Evolutionary conservation across 352 stramenopile genomes (phyloP).

Genomic region (Phytophthora aleatoria): DNA sequence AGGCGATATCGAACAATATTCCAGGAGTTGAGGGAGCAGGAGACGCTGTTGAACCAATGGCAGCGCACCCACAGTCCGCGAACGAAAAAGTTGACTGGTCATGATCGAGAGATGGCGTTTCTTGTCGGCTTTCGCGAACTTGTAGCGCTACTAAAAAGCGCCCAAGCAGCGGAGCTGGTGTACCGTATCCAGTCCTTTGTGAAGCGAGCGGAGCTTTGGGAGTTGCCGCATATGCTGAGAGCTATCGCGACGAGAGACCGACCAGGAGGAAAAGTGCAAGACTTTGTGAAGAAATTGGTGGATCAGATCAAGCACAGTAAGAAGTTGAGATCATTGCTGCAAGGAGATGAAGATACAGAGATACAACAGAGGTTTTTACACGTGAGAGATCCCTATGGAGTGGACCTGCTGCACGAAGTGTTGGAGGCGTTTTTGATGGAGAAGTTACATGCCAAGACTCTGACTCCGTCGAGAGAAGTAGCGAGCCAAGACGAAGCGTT

Average conservation of each 20-base stretch:
- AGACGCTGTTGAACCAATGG: constrained; percentile 50
- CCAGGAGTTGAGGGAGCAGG: constrained; percentile 50
- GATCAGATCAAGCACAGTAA: constrained; percentile 57
- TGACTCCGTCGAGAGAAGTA: constrained; percentile 54
- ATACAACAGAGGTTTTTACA: constrained; percentile 33
- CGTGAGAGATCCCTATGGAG: constrained; percentile 41
- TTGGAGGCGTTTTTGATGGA: constrained; percentile 92
- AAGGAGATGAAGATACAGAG: constrained; percentile 20
- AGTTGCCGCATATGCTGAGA: constrained; percentile 53
- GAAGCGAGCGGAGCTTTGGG: constrained; percentile 60
- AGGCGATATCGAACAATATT: constrained; percentile 44
- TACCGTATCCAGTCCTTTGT: constrained; percentile 86
- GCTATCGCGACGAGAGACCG: constrained; percentile 44
- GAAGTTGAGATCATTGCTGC: constrained; percentile 32
- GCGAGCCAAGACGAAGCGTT: constrained; percentile 65
- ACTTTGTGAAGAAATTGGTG: constrained; percentile 68
- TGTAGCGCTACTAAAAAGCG: constrained; percentile 59
- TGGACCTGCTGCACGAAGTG: constrained; percentile 63
- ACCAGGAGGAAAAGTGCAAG: constrained; percentile 60
- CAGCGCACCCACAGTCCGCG: constrained; percentile 39
- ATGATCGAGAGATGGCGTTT: constrained; percentile 68
- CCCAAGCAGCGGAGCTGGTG: constrained; percentile 66
- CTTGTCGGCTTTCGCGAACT: constrained; percentile 65
- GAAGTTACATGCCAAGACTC: constrained; percentile 80
- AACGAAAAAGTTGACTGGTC: constrained; percentile 33